phyloP scores from a whole-genome alignment of 768 basidiomycete genomes.

The Tricholoma hemisulphureum region DNA sequence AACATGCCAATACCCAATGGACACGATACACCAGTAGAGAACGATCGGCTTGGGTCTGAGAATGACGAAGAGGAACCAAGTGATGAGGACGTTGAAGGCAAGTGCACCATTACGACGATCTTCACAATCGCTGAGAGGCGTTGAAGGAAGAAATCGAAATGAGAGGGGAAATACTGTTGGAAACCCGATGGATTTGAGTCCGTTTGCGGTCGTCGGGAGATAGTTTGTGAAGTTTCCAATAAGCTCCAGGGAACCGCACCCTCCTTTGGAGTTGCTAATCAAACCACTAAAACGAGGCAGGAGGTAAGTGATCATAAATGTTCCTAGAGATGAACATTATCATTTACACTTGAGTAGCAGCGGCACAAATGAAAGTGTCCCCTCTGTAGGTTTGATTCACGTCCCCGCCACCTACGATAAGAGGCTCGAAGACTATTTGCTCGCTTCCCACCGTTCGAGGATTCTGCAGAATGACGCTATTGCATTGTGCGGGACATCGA shows the following conservation, averaged over 20 bases:
- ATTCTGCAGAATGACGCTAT: slow-evolving; percentile 63
- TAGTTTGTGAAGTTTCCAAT: slow-evolving; percentile 75
- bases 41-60: slow-evolving; percentile 70
- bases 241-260: slow-evolving; percentile 71
- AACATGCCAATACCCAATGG: slow-evolving; percentile 85
- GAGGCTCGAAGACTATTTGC: slow-evolving; percentile 63
- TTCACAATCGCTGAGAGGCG: slow-evolving; percentile 57
- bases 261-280: slow-evolving; percentile 62
- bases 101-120: slow-evolving; percentile 72
- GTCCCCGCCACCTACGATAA: slow-evolving; percentile 88
- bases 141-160: slow-evolving; percentile 51
- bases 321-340: slow-evolving; percentile 3
- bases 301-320: slow-evolving; percentile 10
- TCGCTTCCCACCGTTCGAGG: slow-evolving; percentile 69
- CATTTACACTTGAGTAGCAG: slow-evolving; percentile 77
- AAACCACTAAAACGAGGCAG: slow-evolving; percentile 49
- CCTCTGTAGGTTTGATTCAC: slow-evolving; percentile 68
- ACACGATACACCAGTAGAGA: slow-evolving; percentile 74
- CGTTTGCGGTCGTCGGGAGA: slow-evolving; percentile 54
- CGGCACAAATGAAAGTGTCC: slow-evolving; percentile 82
- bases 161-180: slow-evolving; percentile 73
- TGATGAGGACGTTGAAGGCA: slow-evolving; percentile 69
- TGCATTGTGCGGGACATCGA: slow-evolving; percentile 77
- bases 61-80: slow-evolving; percentile 65
- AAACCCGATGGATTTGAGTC: slow-evolving; percentile 71